Evolutionary conservation across 768 basidiomycete species (phyloP), one percentile per base, ranked within the genome.

Genomic region (Trametes maxima): DNA sequence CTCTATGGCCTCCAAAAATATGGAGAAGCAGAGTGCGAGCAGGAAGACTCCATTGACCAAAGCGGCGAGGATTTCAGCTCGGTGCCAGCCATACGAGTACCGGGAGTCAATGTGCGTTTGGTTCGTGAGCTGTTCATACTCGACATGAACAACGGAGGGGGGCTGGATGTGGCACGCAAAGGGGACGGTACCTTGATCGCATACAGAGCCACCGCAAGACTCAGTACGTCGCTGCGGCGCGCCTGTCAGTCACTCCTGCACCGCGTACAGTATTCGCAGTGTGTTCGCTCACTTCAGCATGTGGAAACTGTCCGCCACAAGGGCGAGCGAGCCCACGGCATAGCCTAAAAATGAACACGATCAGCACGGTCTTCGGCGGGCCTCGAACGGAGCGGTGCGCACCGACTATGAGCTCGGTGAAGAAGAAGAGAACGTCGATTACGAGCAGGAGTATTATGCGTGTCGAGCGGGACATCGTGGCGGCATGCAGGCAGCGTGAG

Each of bases 21-120:
- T 98, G 5, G 95, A 94, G 76, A 98, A 95, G 76, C 97, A 99
- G 0, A 98, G 84, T 0, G 97, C 97, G 44, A 98, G 82, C 6
- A 99, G 84, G 79, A 98, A 98, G 57, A 98, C 94, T 53, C 97
- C 97, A 69, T 99, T 99, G 66, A 98, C 77, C 46, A 98, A 81
- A 0, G 97, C 97, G 21, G 95, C 95, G 7, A 98, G 83, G 63
- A 97, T 95, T 72, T 97, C 95, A 17, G 97, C 97, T 63, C 97
- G 83, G 75, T 98, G 95, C 96, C 95, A 98, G n/a, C 95, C 96
- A 72, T 98, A 98, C 5, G 96, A 94, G 75, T 97, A 97, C 51
- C 87, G 84, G 28, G 89, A 83, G 75, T 89, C 85, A 35, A 76
- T 77, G 28, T 84, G 76, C 33, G 78, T 82, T 57, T 80, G 79